A percentile compares a stretch with the other conserved stretches of the same genome.
Evolutionary conservation across 495 filamentous ascomycete genomes (phyloP).

Genomic region (Hypoxylon subgilvum): DNA sequence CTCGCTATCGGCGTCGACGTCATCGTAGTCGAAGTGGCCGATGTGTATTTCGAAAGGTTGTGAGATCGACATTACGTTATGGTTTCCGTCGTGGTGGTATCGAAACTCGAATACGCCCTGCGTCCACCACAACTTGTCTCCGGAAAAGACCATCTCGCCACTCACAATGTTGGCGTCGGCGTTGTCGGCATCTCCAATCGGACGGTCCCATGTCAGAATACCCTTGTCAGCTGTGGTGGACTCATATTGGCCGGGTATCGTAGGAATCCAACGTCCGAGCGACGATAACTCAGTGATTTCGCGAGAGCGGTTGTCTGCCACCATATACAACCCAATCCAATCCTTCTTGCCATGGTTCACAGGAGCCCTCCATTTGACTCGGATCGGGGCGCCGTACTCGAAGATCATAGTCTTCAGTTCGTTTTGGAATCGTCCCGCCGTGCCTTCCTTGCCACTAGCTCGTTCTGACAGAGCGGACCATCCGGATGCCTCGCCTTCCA

Average conservation of each 20-base stretch:
- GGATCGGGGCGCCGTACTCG: conserved; percentile 90
- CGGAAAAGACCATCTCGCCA: conserved; percentile 86
- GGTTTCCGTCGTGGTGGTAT: conserved; percentile 92
- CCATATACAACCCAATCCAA: conserved; percentile 94
- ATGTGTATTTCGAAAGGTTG: conserved; percentile 91
- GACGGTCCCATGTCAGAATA: conserved; percentile 71
- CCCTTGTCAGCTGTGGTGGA: conserved; percentile 77
- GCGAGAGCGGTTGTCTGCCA: conserved; percentile 87
- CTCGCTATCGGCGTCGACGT: conserved; percentile 51
- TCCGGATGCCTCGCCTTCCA: conserved; percentile 69
- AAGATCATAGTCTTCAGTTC: conserved; percentile 74
- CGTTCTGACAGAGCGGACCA: conserved; percentile 56
- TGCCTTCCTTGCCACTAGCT: conserved; percentile 55
- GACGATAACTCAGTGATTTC: conserved; percentile 83
- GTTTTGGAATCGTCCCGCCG: conserved; percentile 51
- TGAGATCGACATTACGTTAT: conserved; percentile 96
- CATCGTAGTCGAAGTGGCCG: conserved; percentile 72
- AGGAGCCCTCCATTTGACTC: conserved; percentile 90
- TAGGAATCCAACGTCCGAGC: conserved; percentile 88
- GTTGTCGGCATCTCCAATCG: conserved; percentile 56
- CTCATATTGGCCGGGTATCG: conserved; percentile 76
- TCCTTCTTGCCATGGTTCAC: conserved; percentile 89
- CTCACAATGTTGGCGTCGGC: conserved; percentile 58
- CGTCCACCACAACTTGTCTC: conserved; percentile 97
- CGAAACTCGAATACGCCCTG: conserved; percentile 95